A percentile compares a stretch with the other conserved stretches of the same genome.
phyloP scores from a whole-genome alignment of 305 asterid genomes.

The Ilex paraguariensis region DNA sequence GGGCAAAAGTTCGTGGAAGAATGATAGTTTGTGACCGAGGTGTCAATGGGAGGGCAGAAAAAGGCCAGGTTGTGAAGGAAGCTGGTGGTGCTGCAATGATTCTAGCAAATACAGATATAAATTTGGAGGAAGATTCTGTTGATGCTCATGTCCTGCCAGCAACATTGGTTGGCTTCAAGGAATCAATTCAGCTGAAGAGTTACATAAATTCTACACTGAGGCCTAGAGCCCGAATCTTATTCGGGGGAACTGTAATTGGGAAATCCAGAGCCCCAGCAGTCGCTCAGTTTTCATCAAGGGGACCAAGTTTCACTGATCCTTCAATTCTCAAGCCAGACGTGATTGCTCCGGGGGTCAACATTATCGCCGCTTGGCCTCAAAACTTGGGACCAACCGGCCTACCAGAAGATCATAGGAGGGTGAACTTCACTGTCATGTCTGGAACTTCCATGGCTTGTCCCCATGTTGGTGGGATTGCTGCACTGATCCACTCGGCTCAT shows the following conservation, averaged over 20 bases:
- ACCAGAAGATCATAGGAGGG: slow-evolving; percentile 81
- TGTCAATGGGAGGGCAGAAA: slow-evolving; percentile 83
- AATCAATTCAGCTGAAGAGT: slow-evolving; percentile 44
- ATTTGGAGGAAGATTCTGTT: slow-evolving; percentile 80
- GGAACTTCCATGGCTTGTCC: slow-evolving; percentile 99
- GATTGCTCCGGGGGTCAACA: slow-evolving; percentile 93
- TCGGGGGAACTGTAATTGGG: slow-evolving; percentile 72
- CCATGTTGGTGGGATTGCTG: slow-evolving; percentile 84
- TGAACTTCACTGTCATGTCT: slow-evolving; percentile 85
- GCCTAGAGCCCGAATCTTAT: slow-evolving; percentile 71
- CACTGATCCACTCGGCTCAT: slow-evolving; percentile 60
- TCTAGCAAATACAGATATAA: slow-evolving; percentile 67
- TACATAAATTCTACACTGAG: slow-evolving; percentile 54
- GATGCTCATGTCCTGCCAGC: slow-evolving; percentile 88
- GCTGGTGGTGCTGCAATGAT: slow-evolving; percentile 89
- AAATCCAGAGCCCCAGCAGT: slow-evolving; percentile 80
- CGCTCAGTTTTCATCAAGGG: slow-evolving; percentile 87
- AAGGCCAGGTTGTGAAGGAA: slow-evolving; percentile 78
- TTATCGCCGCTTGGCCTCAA: slow-evolving; percentile 97
- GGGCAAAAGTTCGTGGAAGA: slow-evolving; percentile 53
- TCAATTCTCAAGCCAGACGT: slow-evolving; percentile 83
- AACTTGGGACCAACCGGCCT: slow-evolving; percentile 82
- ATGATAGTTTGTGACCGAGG: slow-evolving; percentile 87
- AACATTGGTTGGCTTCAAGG: slow-evolving; percentile 72
- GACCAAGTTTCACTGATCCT: slow-evolving; percentile 84